These are phyloP conservation scores for Paracamarosporium sp. DNA, from an alignment of 2,329 filamentous ascomycete species.

Conservation along the genomic window DNA sequence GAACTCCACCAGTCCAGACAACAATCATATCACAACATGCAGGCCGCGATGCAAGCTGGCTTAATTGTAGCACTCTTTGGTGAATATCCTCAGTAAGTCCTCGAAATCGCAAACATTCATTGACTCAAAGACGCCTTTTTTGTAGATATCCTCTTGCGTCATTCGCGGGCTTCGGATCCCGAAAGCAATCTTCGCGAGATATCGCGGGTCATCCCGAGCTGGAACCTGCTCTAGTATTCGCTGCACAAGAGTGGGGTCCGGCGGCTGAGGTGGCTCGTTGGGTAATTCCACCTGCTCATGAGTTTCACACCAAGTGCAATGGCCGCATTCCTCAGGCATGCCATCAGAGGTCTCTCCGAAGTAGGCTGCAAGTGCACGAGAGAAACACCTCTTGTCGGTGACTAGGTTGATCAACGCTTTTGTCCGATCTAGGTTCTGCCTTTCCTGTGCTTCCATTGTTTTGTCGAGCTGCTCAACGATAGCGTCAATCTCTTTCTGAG, in stretches of 20 bases:
- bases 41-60: background rate
- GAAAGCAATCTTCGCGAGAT: conserved; percentile 66
- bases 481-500: conserved; percentile 48
- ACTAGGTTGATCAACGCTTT: conserved; percentile 61
- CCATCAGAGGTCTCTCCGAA: conserved; percentile 63
- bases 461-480: conserved; percentile 58
- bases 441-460: conserved; percentile 60
- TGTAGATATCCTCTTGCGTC: conserved; percentile 56
- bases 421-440: conserved; percentile 60
- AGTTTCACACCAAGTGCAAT: conserved; percentile 59
- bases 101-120: conserved; percentile 62
- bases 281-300: conserved; percentile 46
- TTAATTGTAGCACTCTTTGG: conserved; percentile 14
- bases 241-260: conserved; percentile 51
- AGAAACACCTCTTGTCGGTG: conserved; percentile 60
- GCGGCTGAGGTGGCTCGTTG: conserved; percentile 44
- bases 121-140: conserved; percentile 56
- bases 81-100: conserved; percentile 36
- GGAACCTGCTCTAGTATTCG: conserved; percentile 53
- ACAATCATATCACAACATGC: background rate
- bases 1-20: background rate
- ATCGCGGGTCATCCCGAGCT: conserved; percentile 64
- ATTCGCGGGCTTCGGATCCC: conserved; percentile 67
- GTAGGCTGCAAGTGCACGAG: conserved; percentile 60
- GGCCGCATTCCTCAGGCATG: conserved; percentile 57